phyloP scores from a whole-genome alignment of 2,329 filamentous ascomycete species.

The Sclerotinia trifoliorum region DNA sequence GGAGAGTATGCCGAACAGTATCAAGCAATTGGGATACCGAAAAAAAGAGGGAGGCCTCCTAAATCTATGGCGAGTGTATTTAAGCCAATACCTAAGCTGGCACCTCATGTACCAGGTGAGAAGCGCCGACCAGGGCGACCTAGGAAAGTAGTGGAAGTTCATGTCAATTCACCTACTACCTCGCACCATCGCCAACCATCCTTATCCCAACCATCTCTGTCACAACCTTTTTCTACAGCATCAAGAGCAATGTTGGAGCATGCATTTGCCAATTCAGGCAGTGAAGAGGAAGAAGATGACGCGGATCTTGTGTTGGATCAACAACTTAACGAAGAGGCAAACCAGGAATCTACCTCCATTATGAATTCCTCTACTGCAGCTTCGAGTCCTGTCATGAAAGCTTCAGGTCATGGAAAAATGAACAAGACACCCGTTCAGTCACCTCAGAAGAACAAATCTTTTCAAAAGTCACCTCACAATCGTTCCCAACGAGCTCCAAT shows the following conservation, averaged over 20 bases:
- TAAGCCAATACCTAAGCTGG: background rate
- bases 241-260: conserved; percentile 26
- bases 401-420: background rate
- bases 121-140: conserved; percentile 14
- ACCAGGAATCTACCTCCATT: conserved; percentile 16
- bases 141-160: conserved; percentile 15
- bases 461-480: conserved; percentile 14
- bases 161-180: background rate
- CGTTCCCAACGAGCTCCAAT: conserved; percentile 16
- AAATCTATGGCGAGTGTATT: conserved; percentile 19
- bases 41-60: conserved; percentile 23
- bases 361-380: background rate
- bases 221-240: conserved; percentile 30
- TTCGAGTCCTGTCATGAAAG: background rate
- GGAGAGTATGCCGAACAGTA: conserved; percentile 19
- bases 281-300: conserved; percentile 28
- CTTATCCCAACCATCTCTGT: conserved; percentile 31
- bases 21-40: background rate
- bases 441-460: background rate
- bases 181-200: conserved; percentile 21
- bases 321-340: conserved; percentile 25
- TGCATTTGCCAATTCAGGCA: conserved; percentile 18
- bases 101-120: background rate
- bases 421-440: background rate
- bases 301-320: conserved; percentile 25